These are phyloP conservation scores for Vaccinium myrtillus DNA, from an alignment of 148 eudicot species.

Conservation along the genomic window DNA sequence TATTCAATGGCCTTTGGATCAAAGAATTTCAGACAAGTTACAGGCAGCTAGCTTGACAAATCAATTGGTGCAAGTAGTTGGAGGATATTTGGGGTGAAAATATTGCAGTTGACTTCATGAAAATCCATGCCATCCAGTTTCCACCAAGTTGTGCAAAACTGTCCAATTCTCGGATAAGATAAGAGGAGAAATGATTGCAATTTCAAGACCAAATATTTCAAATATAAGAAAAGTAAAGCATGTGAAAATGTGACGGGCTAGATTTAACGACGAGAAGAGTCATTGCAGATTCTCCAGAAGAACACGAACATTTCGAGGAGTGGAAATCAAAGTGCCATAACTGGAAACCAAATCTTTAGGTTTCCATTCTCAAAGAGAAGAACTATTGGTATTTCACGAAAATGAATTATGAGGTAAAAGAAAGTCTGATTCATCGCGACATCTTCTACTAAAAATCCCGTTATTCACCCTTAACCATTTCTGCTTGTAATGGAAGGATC, in stretches of 20 bases:
- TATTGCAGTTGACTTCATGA: background rate
- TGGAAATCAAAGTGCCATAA: background rate
- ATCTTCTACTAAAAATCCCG: too few species aligned
- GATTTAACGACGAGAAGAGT: background rate
- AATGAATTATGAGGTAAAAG: too few species aligned
- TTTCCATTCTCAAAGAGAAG: too few species aligned
- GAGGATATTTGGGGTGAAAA: background rate
- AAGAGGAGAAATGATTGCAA: background rate
- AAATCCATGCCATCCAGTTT: background rate
- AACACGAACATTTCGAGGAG: background rate
- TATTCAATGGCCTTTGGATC: background rate
- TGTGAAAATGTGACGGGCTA: background rate
- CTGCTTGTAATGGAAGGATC: too few species aligned
- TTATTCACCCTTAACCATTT: too few species aligned
- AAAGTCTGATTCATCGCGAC: too few species aligned
- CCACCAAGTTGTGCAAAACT: background rate
- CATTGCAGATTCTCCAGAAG: background rate
- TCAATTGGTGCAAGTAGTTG: background rate
- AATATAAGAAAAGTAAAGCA: background rate
- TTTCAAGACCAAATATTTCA: background rate
- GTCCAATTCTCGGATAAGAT: background rate
- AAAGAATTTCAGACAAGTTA: background rate
- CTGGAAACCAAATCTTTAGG: too few species aligned
- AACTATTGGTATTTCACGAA: too few species aligned
- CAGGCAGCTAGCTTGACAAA: slow-evolving; percentile 1